Base-by-base conservation (phyloP, 108 stramenopile species). In the Aurantiochytrium sp. region DNA sequence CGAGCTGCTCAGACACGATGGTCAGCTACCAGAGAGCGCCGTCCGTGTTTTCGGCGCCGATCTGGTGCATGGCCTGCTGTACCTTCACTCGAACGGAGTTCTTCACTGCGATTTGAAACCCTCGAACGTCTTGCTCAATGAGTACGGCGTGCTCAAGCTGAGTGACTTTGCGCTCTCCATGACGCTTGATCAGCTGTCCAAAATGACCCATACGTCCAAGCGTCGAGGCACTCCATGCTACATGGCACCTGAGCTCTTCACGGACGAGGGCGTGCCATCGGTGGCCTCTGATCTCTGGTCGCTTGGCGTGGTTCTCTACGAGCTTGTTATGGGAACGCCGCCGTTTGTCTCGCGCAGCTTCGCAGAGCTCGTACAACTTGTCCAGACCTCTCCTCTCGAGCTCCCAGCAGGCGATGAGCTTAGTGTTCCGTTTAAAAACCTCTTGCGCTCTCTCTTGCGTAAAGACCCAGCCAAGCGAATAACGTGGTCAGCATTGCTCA, bases 41-140 rank as follows among this genome's bases (percentile, higher is more conserved):
- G 91, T 92, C 23, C 55, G 89, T 5, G 72, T 94, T 16, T 94
- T 94, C 57, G 93, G 93, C 19, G 91, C 92, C 23, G 93, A 94
- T 60, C 91, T 94, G 12, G 23, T 94, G 53, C 90, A 92, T 25
- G 94, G 90, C n/a, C 89, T 93, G 60, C 92, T 93, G 92, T 93
- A 94, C 89, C 91, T 94, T 19, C 94, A 94, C 91, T 87, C 91
- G 16, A 64, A 87, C 47, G 94, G 94, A 21, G 58, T 93, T 44
- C 73, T 94, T n/a, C 91, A 92, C 91, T 88, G 94, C 49, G 94
- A 94, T 90, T 72, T 94, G 59, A 87, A 90, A 14, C 94, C 94
- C 18, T 59, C 60, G 43, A 94, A 94, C 89, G 72, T 94, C 25
- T 88, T 94, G 53, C 88, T 94, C 6, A 93, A 94, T 87, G 94